Evolutionary conservation across 192 early-diverging fungal genomes (phyloP).

Genomic region (Coemansia sp.): DNA sequence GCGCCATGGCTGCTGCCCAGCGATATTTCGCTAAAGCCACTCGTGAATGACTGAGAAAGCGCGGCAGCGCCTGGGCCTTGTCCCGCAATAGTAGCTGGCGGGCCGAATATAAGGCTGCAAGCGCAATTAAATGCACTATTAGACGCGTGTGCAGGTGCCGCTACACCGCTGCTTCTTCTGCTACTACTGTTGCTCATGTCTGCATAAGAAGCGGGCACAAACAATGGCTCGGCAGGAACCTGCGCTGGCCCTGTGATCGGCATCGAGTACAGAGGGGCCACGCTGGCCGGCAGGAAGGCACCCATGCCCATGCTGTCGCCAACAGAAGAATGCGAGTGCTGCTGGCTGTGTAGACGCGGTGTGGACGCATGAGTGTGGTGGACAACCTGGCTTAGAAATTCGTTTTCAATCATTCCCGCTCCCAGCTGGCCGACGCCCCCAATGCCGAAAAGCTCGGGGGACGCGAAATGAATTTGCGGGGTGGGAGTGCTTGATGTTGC

Average conservation of each 20-base stretch:
- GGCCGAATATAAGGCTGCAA: neutral
- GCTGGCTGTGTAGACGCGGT: neutral
- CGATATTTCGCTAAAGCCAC: constrained; percentile 14
- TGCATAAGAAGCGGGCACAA: constrained; percentile 26
- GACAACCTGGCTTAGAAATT: neutral
- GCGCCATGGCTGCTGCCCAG: constrained; percentile 7
- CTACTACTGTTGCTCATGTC: constrained; percentile 15
- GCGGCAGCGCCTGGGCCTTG: neutral
- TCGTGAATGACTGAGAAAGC: constrained; percentile 12
- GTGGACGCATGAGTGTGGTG: neutral
- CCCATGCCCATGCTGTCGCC: constrained; percentile 1
- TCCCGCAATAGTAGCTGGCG: neutral
- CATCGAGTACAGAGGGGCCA: constrained; percentile 12
- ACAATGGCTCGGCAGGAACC: constrained; percentile 33
- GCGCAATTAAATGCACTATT: constrained; percentile 8
- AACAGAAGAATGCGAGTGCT: neutral
- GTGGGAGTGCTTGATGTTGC: neutral
- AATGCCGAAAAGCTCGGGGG: constrained; percentile 10
- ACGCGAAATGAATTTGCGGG: neutral
- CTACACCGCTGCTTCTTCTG: neutral
- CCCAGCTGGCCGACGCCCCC: neutral
- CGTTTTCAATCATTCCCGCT: neutral
- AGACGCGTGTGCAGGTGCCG: constrained; percentile 6
- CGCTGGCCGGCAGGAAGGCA: neutral
- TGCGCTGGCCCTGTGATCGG: constrained; percentile 32